Base-by-base conservation (phyloP, 805 yeast genomes). In the Zygotorulaspora chibaensis region DNA sequence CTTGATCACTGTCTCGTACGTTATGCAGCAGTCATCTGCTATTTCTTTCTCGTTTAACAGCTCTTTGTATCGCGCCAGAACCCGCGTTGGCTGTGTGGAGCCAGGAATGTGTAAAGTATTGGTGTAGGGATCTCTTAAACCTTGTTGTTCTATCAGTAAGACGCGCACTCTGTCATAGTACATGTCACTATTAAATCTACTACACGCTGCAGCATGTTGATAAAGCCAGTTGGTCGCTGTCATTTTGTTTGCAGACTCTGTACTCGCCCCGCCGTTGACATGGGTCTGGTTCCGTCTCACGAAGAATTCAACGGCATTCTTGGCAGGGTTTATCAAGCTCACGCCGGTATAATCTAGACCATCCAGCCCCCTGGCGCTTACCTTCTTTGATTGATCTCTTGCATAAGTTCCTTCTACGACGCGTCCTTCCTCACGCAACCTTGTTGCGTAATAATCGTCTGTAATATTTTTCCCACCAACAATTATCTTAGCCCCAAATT, bases 401-500 rank as follows among this genome's bases (percentile, higher is more conserved):
- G 60, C 62, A 33, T 48, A 47, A 8, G 61, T 84, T 18, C 95
- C 96, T 43, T 81, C 80, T 13, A 76, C 74, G 25, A 79, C 84
- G 30, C 88, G 89, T 20, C 77, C 78, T 36, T 72, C 75, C 27
- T 61, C 67, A 15, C 69, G 65, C 2, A 76, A 70, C 39, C 66
- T 73, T 27, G 76, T 68, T 0, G 81, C 95, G 72, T 90, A 87
- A 64, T 90, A 93, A 65, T 93, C 99, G 68, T 93, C 99, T 10
- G 70, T 74, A 25, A 87, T 84, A 53, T 84, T 80, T 51, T 76
- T 78, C 35, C 99, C 99, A 43, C 87, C 84, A 16, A 79, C 76
- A 31, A 93, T 72, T 41, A 90, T 80, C 50, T 80, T 79, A 18
- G 96, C 86, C 3, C 99, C 99, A 71, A 93, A 91, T 67, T 90